Base-by-base conservation (phyloP, 768 basidiomycete genomes). In the Asterophora lycoperdoides region DNA sequence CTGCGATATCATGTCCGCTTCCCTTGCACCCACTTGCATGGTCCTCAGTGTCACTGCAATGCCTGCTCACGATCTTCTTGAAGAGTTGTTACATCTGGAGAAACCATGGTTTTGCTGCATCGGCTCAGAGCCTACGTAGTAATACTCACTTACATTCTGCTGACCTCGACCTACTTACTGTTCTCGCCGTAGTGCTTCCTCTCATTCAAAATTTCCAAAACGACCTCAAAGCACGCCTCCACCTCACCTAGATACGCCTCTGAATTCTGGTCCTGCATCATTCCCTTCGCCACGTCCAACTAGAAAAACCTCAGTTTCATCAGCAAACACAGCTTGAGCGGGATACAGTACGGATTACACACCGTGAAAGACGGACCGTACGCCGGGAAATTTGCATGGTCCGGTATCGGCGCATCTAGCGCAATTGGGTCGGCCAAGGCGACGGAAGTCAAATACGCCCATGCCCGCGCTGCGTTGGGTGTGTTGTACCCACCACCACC, bases 401-500 rank as follows among this genome's bases (percentile, higher is more conserved):
- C 87, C 10, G 91, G 92, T 23, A 93, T 89, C 18, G 77, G 69
- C 0, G 73, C 70, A 8, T 90, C 85, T 5, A 80, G 57, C 4
- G 75, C 58, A 2, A 90, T 68, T 0, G 81, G 75, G 8, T 67
- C 65, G 2, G 73, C 77, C 19, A 79, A 66, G 23, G 80, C 79
- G 4, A 89, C 67, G 0, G 86, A 84, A 1, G 93, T 95, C 14
- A 93, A 67, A 58, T 82, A 82, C 1, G 89, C 73, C 91, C 92
- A 96, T 0, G 89, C 89, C 10, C 93, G 78, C 0, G 93, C 93
- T 1, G 83, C 83, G 56, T 94, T 94, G 1, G 89, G 70, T 4
- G 81, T 79, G 56, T 88, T 74, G 62, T 98, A 96, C 0, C 94
- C 94, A 14, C 93, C 91, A 77, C 89, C 89, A 7, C 89, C 88